Evolutionary conservation across 768 basidiomycete species (phyloP).

Genomic region (Mycena filopes): DNA sequence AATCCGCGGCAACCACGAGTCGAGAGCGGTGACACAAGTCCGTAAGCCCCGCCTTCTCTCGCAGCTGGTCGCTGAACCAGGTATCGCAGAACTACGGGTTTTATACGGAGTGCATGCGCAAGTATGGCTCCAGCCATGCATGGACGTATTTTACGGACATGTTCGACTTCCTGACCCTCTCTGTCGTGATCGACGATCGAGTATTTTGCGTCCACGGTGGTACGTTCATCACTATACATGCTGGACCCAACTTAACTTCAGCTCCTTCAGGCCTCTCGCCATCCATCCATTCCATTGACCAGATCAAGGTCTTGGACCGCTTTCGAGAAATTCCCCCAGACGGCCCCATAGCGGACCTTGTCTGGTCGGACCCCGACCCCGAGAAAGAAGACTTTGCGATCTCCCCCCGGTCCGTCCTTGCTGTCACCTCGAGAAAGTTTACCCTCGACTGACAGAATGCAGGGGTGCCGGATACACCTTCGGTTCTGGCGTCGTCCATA

Average conservation of each 20-base stretch:
- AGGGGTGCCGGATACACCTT: constrained; percentile 99
- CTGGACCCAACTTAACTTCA: constrained; percentile 26
- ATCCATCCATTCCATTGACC: constrained; percentile 98
- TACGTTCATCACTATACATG: constrained; percentile 45
- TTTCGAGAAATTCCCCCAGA: constrained; percentile 99
- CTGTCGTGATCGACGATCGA: constrained; percentile 97
- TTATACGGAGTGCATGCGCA: constrained; percentile 97
- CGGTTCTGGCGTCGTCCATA: constrained; percentile 96
- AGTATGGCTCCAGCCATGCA: constrained; percentile 95
- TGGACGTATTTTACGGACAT: constrained; percentile 99
- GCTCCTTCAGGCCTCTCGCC: constrained; percentile 83
- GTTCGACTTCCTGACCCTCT: constrained; percentile 98
- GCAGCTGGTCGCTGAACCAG: constrained; percentile 42
- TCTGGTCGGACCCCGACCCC: constrained; percentile 99
- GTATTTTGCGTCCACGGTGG: constrained; percentile 99
- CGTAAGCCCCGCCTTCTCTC: constrained; percentile 46
- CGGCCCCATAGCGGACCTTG: constrained; percentile 99
- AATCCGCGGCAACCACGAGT: constrained; percentile 98
- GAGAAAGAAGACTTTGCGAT: constrained; percentile 99
- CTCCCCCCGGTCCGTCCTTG: constrained; percentile 82
- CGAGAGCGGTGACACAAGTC: constrained; percentile 97
- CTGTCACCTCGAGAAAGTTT: constrained; percentile 23
- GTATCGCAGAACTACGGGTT: constrained; percentile 91
- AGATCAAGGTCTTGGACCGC: constrained; percentile 98
- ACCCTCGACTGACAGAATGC: constrained; percentile 36